Base-by-base conservation (phyloP, 1,284 basidiomycete species). In the Athelia sp. region DNA sequence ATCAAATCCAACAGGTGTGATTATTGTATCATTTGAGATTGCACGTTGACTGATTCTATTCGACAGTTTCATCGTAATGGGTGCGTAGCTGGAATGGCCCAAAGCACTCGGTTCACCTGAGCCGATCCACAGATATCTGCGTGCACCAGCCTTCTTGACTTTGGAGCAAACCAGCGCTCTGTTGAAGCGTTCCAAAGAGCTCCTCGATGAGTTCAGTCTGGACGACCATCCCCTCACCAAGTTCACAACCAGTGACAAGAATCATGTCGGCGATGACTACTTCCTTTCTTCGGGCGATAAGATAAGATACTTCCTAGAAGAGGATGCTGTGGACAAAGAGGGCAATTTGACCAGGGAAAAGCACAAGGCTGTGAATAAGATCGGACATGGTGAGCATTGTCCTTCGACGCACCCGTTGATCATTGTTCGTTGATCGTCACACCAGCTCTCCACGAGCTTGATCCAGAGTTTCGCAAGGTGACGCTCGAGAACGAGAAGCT, bases 231-330 rank as follows among this genome's bases (percentile, higher is more conserved):
- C 96, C 0, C 67, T 88, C 86, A 98, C 93, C 6, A 89, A 84
- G 57, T 98, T 99, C 69, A 88, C 84, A 21, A 95, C 93, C 0
- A 78, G 78, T 10, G 82, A 86, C 53, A 77, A 78, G 49, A 70
- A 84, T 48, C 90, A 93, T 58, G 76, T 92, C 35, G 93, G 93
- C 0, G 93, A 98, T 62, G 82, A 91, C 22, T 98, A 98, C 66
- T 99, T 99, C 62, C 72, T 98, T 49, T 79, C 74, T 13, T 93
- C 90, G 1, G 92, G 92, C 1, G 92, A 98, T 66, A 96, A 97
- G 76, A 90, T 94, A 68, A 81, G 88, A 2, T 94, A 84, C 66
- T 96, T 96, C 64, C 71, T 95, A 35, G 93, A 96, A 61, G 82
- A 87, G 58, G 90, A 85, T 49, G 91, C 91, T 0, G 71, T 92